Conservation (phyloP, 345 rosid species). For the Triadica sebifera region DNA sequence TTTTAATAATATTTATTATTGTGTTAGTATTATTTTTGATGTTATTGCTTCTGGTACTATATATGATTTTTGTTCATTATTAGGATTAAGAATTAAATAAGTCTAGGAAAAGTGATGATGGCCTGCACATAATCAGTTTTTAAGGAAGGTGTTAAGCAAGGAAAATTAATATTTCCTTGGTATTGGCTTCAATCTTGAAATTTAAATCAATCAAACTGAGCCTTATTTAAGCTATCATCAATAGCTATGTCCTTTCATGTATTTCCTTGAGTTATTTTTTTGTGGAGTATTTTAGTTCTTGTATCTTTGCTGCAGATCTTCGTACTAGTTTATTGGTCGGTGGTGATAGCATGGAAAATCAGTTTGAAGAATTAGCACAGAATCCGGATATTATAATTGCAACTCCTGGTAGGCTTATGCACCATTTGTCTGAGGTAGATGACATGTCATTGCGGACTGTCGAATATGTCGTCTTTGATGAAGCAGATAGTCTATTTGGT, state of each 20-base stretch:
- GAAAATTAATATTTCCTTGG: not conserved
- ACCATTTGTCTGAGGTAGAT: constrained; percentile 85
- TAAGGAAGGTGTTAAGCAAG: not conserved
- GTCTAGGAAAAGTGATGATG: too few relatives aligned
- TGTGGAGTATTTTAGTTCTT: not conserved
- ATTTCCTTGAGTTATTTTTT: not conserved
- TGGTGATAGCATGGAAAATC: constrained; percentile 91
- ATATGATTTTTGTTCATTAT: not conserved
- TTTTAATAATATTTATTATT: not conserved
- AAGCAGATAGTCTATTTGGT: constrained; percentile 87
- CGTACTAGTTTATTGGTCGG: constrained; percentile 84
- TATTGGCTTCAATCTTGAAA: not conserved
- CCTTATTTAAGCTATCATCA: not conserved
- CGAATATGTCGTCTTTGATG: constrained; percentile 96
- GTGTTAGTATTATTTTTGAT: not conserved
- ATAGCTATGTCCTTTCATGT: not conserved
- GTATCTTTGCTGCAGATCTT: constrained; percentile 50
- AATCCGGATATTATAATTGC: constrained; percentile 93
- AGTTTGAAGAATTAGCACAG: constrained; percentile 88
- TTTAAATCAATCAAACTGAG: not conserved
- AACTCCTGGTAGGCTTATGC: constrained; percentile 95
- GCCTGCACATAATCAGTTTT: too few relatives aligned
- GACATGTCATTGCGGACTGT: constrained; percentile 80
- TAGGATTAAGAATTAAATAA: not conserved
- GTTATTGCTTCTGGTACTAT: not conserved